Evolutionary conservation across 352 stramenopile genomes (phyloP), one percentile per base, ranked within the genome.

Genomic region (Phytophthora niederhauseri): DNA sequence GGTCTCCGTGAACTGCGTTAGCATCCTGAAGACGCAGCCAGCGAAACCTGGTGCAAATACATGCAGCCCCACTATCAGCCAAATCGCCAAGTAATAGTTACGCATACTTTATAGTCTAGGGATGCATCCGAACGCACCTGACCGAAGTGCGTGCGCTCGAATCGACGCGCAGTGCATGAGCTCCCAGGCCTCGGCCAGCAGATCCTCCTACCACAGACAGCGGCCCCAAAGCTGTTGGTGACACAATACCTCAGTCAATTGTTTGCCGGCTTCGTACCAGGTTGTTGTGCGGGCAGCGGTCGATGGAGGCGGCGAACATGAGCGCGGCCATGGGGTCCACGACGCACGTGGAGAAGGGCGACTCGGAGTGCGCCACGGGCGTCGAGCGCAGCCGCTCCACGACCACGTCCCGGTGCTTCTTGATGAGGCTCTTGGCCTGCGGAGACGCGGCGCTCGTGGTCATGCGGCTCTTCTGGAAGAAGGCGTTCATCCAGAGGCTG

Each of bases 401-500:
- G 6, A 89, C 61, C 3, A 71, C 70, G 30, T 89, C 74, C 6
- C 85, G 68, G 64, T 91, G 84, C 51, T 84, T 85, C 41, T 67
- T 68, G 14, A 94, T 48, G 11, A 94, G 64, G 14, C 57, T 53
- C 51, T 90, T 84, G 57, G 84, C 86, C 77, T 90, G 80, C 20
- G 76, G 71, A 14, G 82, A 89, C 28, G 77, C 65, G 8, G 86
- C 80, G 19, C 81, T 77, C 6, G 84, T 92, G 65, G 81, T 77
- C 75, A 92, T 87, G 59, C 86, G 84, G 31, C 78, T 80, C 68
- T 92, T 92, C 75, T 94, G 86, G 70, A 94, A 94, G 70, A 81
- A 84, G 24, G 82, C 73, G 61, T 94, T 94, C 76, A 94, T 88
- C 86, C 86, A 94, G 61, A 93, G 71, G 28, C 80, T 91, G 56